Conservation (phyloP, 306 rosid species). For the Myrica gale region DNA sequence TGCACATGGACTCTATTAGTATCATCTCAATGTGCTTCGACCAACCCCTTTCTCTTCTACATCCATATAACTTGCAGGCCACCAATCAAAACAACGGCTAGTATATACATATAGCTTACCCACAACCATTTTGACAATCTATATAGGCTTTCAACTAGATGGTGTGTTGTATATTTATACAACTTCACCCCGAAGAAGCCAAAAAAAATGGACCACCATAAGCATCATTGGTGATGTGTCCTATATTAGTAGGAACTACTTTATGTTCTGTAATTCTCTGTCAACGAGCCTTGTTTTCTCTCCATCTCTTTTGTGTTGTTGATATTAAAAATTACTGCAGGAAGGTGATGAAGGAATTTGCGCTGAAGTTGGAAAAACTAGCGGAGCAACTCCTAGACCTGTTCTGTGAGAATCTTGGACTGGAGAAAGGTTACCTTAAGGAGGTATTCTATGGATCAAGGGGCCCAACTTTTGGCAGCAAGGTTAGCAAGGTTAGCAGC, state of each 20-base stretch:
- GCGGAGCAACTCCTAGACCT: slow-evolving; percentile 77
- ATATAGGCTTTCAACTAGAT: slow-evolving; percentile 51
- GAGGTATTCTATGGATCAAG: too few species aligned
- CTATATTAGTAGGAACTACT: background rate
- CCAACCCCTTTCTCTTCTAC: slow-evolving; percentile 25
- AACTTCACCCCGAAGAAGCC: slow-evolving; percentile 85
- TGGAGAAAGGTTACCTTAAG: too few species aligned
- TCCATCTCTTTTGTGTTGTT: background rate
- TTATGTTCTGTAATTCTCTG: background rate
- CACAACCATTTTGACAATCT: slow-evolving; percentile 48
- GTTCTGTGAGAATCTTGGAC: slow-evolving; percentile 86
- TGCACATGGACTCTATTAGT: slow-evolving; percentile 66
- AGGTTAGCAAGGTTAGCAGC: too few species aligned
- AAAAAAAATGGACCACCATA: slow-evolving; percentile 36
- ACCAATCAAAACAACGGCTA: slow-evolving; percentile 32
- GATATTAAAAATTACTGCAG: slow-evolving; percentile 28
- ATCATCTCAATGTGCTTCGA: slow-evolving; percentile 61
- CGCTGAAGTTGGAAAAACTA: slow-evolving; percentile 55
- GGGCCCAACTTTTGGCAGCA: too few species aligned
- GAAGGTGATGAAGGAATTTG: slow-evolving; percentile 76
- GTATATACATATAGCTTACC: slow-evolving; percentile 40
- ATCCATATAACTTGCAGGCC: slow-evolving; percentile 34
- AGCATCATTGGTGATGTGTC: background rate
- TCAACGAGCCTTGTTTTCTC: too few species aligned
- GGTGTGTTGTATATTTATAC: slow-evolving; percentile 82